Percentiles rank a stretch among this genome's conserved stretches.
These are phyloP conservation scores for Cercospora zeae-maydis DNA, from an alignment of 2,329 filamentous ascomycete species.

Conservation along the genomic window DNA sequence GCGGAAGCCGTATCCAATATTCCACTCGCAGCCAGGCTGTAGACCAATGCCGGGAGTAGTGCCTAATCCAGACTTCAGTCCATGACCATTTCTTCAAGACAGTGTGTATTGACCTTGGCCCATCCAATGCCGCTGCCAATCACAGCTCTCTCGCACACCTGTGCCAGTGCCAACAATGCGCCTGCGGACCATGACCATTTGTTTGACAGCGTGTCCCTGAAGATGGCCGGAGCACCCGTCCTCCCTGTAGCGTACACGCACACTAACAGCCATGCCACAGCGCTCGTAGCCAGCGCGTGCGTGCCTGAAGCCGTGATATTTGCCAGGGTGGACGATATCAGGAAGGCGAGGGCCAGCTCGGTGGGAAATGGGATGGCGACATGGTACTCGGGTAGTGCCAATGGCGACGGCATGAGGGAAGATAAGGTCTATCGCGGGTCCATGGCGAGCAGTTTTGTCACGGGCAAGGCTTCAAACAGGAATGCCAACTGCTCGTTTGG, in stretches of 20 bases:
- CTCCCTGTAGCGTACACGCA: conserved; percentile 37
- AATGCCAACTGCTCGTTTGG: background rate
- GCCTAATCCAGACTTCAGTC: conserved; percentile 24
- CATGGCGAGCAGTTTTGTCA: background rate
- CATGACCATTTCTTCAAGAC: conserved; percentile 27
- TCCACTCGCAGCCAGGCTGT: conserved; percentile 18
- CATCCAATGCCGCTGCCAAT: conserved; percentile 45
- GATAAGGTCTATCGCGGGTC: background rate
- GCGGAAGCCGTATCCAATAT: conserved; percentile 16
- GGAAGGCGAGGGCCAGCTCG: conserved; percentile 36
- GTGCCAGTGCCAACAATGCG: conserved; percentile 41
- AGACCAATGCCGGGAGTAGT: conserved; percentile 30
- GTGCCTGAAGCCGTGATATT: conserved; percentile 17
- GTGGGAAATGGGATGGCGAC: conserved; percentile 15
- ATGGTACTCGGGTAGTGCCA: conserved; percentile 27
- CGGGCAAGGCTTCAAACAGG: background rate
- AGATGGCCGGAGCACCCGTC: conserved; percentile 29
- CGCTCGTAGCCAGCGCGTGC: conserved; percentile 40
- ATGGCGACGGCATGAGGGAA: conserved; percentile 24
- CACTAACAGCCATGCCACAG: conserved; percentile 43
- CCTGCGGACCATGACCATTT: conserved; percentile 41
- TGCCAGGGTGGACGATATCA: conserved; percentile 32
- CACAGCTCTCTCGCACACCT: conserved; percentile 45
- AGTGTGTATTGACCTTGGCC: conserved; percentile 40
- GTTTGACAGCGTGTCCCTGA: conserved; percentile 28